Conservation (phyloP, 2,329 filamentous ascomycete species). For the Erysiphe neolycopersici region DNA sequence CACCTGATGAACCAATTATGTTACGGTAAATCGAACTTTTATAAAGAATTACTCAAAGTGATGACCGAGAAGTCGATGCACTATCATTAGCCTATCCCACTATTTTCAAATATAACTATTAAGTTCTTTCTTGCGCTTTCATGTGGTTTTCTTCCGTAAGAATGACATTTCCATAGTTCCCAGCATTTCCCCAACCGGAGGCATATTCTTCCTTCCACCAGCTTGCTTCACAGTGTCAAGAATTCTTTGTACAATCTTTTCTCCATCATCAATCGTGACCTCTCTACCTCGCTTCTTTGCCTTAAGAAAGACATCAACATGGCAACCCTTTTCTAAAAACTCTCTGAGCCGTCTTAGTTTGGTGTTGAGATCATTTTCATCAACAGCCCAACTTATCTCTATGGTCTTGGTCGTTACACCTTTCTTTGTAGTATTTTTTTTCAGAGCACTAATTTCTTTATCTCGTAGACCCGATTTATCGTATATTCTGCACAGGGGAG, state of each 20-base stretch:
- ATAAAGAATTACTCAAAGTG: no score
- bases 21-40: no score
- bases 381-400: constrained; percentile 81
- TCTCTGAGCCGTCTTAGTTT: constrained; percentile 36
- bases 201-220: constrained; percentile 19
- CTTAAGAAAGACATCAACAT: constrained; percentile 46
- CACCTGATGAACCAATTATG: no score
- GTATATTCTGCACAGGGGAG: constrained; percentile 45
- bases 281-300: constrained; percentile 35
- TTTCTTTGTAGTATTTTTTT: constrained; percentile 19
- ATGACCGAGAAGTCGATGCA: no score
- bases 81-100: no score
- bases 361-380: constrained; percentile 44
- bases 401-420: constrained; percentile 33
- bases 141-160: background rate
- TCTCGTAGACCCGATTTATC: constrained; percentile 26
- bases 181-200: background rate
- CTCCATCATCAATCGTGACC: constrained; percentile 32
- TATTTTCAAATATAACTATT: no score
- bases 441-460: constrained; percentile 10
- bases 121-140: no score
- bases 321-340: constrained; percentile 49
- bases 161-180: background rate
- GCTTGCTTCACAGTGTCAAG: constrained; percentile 14
- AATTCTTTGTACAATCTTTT: constrained; percentile 26